Base-by-base conservation (phyloP, 1,139 yeast species). In the Yamadazyma epiphylla region DNA sequence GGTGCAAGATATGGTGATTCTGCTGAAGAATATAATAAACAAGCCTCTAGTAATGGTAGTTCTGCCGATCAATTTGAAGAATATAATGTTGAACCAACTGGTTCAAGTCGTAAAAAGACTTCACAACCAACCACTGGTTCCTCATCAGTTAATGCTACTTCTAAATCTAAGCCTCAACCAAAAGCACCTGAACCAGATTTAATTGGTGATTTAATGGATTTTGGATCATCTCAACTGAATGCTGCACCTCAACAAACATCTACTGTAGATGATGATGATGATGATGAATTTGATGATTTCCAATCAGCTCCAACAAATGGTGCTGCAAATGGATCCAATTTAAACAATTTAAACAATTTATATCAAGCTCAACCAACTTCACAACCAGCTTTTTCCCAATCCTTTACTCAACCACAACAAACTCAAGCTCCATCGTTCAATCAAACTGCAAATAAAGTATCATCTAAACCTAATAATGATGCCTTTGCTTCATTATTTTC, bases 241-340 rank as follows among this genome's bases (percentile, higher is more conserved):
- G 37, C 55, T 9, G 39, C 60, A 8, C 39, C 44, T 12, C 42
- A 46, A 15, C 25, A 50, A 14, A 37, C 54, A 9, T 38, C 59
- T 7, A 38, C 40, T 9, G 40, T 40, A 14, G 38, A 43, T 17
- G 42, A 48, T 3, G 78, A 66, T 13, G 84, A 78, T 25, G 94
- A 83, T 42, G 96, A 88, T 46, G 97, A 89, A 25, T 89, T 89
- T 58, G 95, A 86, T 43, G 97, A 91, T 45, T 89, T 89, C 71
- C 96, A 89, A 58, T 78, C 85, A 32, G 95, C 96, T 4, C 74
- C 48, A 15, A 33, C 42, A 6, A 16, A 22, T 13, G 22, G 32
- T 13, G 11, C 30, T 23, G 53, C 66, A 43, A 41, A 57, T 51
- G 60, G 27, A 24, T 27, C 49, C 14, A 52, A 43, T 27, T 48